Base-by-base conservation (phyloP, 2,329 filamentous ascomycete species). In the Aspergillus pseudoglaucus region DNA sequence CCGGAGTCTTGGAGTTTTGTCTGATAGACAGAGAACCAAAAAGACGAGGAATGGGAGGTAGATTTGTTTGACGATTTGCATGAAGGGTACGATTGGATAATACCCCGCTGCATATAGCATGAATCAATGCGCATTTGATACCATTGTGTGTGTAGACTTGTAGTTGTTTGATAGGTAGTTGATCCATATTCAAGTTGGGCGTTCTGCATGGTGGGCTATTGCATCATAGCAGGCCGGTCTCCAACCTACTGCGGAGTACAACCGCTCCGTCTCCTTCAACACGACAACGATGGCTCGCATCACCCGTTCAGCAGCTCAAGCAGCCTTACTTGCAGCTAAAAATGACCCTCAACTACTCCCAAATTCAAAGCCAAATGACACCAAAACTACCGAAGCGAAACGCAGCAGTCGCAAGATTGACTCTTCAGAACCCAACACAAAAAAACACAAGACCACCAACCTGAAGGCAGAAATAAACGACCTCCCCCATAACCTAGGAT, bases 401-500 rank as follows among this genome's bases (percentile, higher is more conserved):
- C 25, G 25, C 25, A 30, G 25, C 25, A 30, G 25, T 30, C 25
- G 25, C 25, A 27, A 4, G n/a, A n/a, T n/a, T n/a, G n/a, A n/a
- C n/a, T n/a, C n/a, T n/a, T n/a, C n/a, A n/a, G n/a, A 30, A 12
- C 25, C 25, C 9, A 30, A 4, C 25, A 10, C 25, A 5, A 30
- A 30, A 5, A 30, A 30, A 30, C 25, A 30, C 4, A 30, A 30
- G 10, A 12, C 25, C 4, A 30, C 25, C 25, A 30, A 30, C 10
- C 4, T 2, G 25, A 30, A 30, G 2, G 4, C 25, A 30, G 25
- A 30, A 12, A 30, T 43, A 46, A 68, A 79, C 49, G 74, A 79
- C 43, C 64, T 82, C 33, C 79, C 79, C 14, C 79, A 82, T 61
- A 81, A 79, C 43, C 63, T 82, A n/a, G 78, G 76, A 5, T 62